phyloP scores from a whole-genome alignment of 2,329 filamentous ascomycete genomes.

The Acrodontium crateriforme region DNA sequence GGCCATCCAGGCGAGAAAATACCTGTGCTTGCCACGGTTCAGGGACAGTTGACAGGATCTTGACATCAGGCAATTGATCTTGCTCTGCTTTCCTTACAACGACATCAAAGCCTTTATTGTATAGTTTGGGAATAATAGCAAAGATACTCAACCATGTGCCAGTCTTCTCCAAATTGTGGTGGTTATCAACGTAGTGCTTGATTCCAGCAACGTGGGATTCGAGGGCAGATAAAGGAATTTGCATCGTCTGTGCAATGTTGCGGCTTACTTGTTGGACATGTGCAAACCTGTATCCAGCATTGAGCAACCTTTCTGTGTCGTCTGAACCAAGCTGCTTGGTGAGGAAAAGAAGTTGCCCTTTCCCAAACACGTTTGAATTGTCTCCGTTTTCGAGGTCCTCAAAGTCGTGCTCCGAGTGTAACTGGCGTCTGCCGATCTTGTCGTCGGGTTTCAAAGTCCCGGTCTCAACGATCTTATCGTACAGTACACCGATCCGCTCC shows the following conservation, averaged over 20 bases:
- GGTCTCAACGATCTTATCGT: conserved; percentile 24
- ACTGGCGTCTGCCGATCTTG: conserved; percentile 6
- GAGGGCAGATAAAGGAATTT: conserved; percentile 53
- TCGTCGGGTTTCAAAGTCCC: conserved; percentile 16
- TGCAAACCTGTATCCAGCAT: conserved; percentile 67
- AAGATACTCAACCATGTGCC: conserved; percentile 26
- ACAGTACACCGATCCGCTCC: conserved; percentile 22
- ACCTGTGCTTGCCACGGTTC: conserved; percentile 21
- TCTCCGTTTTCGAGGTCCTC: conserved; percentile 27
- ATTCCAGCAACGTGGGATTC: conserved; percentile 49
- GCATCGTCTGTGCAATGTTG: conserved; percentile 58
- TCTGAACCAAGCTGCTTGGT: conserved; percentile 48
- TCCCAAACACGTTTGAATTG: conserved; percentile 38
- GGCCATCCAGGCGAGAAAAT: conserved; percentile 22
- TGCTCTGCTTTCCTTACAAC: conserved; percentile 27
- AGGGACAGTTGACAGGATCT: conserved; percentile 20
- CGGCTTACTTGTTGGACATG: conserved; percentile 52
- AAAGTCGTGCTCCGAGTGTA: too few species aligned
- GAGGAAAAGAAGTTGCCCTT: conserved; percentile 69
- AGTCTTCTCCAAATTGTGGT: conserved; percentile 24
- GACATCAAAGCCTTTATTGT: conserved; percentile 27
- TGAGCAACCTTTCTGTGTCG: conserved; percentile 51
- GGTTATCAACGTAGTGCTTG: conserved; percentile 41
- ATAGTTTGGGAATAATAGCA: conserved; percentile 20
- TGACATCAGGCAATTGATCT: conserved; percentile 32